Evolutionary conservation across 2,329 filamentous ascomycete genomes (phyloP), one percentile per base, ranked within the genome.

Genomic region (Hypoxylon sp.): DNA sequence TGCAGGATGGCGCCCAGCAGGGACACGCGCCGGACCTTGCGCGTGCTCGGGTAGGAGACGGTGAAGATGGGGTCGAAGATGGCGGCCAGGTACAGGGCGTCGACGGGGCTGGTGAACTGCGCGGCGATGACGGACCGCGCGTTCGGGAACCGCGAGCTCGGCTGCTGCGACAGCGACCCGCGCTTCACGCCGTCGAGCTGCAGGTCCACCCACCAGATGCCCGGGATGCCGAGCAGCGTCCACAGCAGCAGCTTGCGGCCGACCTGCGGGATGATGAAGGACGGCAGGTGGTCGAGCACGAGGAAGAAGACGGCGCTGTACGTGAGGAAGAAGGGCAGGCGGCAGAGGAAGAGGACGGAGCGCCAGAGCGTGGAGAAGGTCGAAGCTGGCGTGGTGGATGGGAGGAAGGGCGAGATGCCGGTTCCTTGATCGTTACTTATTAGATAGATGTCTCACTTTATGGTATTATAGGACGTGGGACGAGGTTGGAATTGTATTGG

Each of bases 141-240:
- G 58, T 90, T 87, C 1, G 95, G 95, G 17, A 98, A 87, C 41
- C 92, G 88, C 62, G 89, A 83, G 59, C 84, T 81, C 39, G 91
- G 89, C 71, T 93, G 89, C 73, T 90, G 89, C 48, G 91, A 89
- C 30, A 97, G 83, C 24, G 91, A 94, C 80, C 95, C 95, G 80
- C 93, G 92, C 79, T 92, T 94, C 56, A 99, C 95, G 61, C 94
- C 94, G 76, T 99, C 95, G 69, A 99, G 92, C 78, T 97, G 94
- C n/a, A 99, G 82, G 78, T 99, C 95, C 59, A 97, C 90, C 94
- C 94, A 98, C 93, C 94, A 98, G 60, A 99, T 92, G 26, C 95
- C 94, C 0, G 94, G 93, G 62, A 97, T 91, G 37, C 89, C 91
- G 70, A 99, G 86, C 68, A 98, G 86, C 64, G 88, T 86, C 94